A percentile compares a stretch with the other conserved stretches of the same genome.
Conservation (phyloP, 164 flowering plant species). For the Paratinospora sagittata region DNA sequence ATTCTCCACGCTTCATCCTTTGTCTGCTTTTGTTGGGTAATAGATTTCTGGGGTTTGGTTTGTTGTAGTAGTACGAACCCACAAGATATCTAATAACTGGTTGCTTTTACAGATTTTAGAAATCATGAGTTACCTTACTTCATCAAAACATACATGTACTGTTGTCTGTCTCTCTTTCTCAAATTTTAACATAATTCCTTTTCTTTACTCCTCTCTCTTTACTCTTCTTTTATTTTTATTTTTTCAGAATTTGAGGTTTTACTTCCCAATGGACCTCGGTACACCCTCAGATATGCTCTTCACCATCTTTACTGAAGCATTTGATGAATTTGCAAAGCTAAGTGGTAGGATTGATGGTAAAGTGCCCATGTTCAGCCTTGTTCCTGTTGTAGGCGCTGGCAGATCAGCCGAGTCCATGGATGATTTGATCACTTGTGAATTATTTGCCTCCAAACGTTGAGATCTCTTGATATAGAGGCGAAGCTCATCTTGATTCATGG, state of each 20-base stretch:
- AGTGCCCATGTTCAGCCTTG: conserved; percentile 51
- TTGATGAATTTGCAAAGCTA: conserved; percentile 46
- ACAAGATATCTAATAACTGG: neutral
- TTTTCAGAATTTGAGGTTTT: conserved; percentile 65
- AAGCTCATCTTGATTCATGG: neutral
- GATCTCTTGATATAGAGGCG: neutral
- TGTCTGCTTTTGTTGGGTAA: neutral
- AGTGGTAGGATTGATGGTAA: conserved; percentile 21
- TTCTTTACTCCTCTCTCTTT: conserved; percentile 8
- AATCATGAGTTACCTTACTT: neutral
- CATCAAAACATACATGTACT: neutral
- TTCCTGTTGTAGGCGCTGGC: conserved; percentile 85
- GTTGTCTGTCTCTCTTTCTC: neutral
- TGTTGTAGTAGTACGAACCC: neutral
- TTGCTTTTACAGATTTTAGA: neutral
- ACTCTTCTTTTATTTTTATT: no score
- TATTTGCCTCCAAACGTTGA: conserved; percentile 47
- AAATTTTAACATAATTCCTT: conserved; percentile 4
- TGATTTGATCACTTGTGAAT: conserved; percentile 70
- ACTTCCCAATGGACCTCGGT: conserved; percentile 41
- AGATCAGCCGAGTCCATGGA: conserved; percentile 44
- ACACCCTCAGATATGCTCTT: conserved; percentile 34
- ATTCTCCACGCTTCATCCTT: neutral
- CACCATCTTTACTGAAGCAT: conserved; percentile 33
- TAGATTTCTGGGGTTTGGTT: neutral